phyloP scores from a whole-genome alignment of 345 rosid genomes.

The Eutrema yunnanense region DNA sequence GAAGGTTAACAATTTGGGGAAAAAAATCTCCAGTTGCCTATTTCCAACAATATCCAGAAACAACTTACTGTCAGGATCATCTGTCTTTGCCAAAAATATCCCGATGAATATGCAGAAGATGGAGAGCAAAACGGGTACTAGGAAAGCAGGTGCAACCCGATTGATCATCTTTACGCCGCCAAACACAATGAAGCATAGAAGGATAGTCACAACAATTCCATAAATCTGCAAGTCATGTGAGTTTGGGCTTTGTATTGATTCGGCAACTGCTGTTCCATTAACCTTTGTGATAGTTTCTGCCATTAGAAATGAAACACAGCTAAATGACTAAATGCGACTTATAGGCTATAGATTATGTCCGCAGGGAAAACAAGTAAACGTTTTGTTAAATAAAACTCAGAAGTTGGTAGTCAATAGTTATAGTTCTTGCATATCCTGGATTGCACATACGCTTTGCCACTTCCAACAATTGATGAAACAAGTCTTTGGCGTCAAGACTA shows the following conservation, averaged over 20 bases:
- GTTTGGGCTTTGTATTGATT: slow-evolving; percentile 54
- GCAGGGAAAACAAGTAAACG: background rate
- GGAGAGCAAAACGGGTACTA: slow-evolving; percentile 83
- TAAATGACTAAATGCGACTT: slow-evolving; percentile 1
- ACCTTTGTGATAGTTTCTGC: slow-evolving; percentile 74
- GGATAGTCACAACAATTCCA: slow-evolving; percentile 84
- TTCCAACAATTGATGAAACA: slow-evolving; percentile 23
- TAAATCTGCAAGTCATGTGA: slow-evolving; percentile 92
- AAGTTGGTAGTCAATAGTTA: background rate
- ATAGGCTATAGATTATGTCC: background rate
- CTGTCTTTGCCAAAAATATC: slow-evolving; percentile 54
- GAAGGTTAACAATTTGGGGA: slow-evolving; percentile 5
- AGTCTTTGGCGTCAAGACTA: slow-evolving; percentile 3
- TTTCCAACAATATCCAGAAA: background rate
- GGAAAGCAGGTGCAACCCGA: slow-evolving; percentile 98
- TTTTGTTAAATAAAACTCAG: background rate
- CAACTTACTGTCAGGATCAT: slow-evolving; percentile 67
- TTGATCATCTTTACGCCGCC: slow-evolving; percentile 99
- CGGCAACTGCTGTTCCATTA: slow-evolving; percentile 51
- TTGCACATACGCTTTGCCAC: background rate
- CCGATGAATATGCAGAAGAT: slow-evolving; percentile 90
- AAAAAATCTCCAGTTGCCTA: background rate
- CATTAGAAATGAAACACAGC: slow-evolving; percentile 11
- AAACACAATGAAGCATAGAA: slow-evolving; percentile 92
- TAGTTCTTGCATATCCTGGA: background rate